Base-by-base conservation (phyloP, 2,329 filamentous ascomycete genomes). In the Calonectria pauciramosa region DNA sequence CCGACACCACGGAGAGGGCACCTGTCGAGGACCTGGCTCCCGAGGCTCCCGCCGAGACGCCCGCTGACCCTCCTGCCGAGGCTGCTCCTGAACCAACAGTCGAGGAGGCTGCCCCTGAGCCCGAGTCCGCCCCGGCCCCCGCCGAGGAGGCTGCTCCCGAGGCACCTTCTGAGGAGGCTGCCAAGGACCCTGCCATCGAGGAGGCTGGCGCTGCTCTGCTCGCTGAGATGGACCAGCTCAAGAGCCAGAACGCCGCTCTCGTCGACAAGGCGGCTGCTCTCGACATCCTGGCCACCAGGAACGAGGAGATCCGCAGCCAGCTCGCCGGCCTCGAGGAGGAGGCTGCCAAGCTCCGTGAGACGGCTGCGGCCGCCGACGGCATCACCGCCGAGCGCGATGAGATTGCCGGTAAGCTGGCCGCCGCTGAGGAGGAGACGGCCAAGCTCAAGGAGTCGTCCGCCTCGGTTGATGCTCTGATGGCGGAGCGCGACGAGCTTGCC, bases 1-100 rank as follows among this genome's bases (percentile, higher is more conserved):
- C 80, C 16, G 78, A 80, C 28, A 77, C 75, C 6, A 81, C 80
- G 0, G 77, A 81, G 68, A 81, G 78, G 78, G 72, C 79, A 2
- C 77, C 78, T 10, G 68, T 71, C 13, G 78, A 76, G 49, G 71
- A 71, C 23, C 32, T 54, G 2, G 44, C 65, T 9, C 56, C 72
- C n/a, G 71, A 68, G 64, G 52, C 65, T 8, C 1, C 54, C 41
- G 71, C 49, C 14, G 72, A 70, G 28, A 34, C 60, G 4, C 52
- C 70, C 16, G 52, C 70, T 5, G 73, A 28, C 16, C 68, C 71
- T 4, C 16, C 38, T 18, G 16, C 16, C 16, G 38, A 41, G 16
- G 20, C 38, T 9, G 41, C n/a, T 2, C 20, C 44, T n/a, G 44
- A 23, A 13, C n/a, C 44, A 9, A 18, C 44, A 5, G 9, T n/a